A percentile compares a stretch with the other conserved stretches of the same genome.
phyloP scores from a whole-genome alignment of 2,329 filamentous ascomycete species.

The Alternaria metachromatica region DNA sequence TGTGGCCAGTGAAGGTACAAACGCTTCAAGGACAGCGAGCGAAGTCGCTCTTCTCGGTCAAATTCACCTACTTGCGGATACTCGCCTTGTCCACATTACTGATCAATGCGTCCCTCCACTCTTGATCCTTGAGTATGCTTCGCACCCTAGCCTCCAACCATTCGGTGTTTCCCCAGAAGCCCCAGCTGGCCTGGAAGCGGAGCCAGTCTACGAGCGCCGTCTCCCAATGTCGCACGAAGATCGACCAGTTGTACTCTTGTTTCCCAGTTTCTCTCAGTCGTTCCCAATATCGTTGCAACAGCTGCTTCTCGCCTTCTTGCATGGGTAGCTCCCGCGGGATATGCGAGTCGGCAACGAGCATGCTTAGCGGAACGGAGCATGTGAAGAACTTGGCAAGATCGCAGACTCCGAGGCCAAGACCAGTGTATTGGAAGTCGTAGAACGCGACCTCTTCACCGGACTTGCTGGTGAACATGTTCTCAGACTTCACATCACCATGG shows the following conservation, averaged over 20 bases:
- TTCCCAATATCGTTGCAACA: conserved; percentile 61
- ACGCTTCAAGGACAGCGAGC: background rate
- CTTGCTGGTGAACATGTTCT: conserved; percentile 67
- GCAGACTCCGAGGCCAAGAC: conserved; percentile 68
- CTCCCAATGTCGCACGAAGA: conserved; percentile 68
- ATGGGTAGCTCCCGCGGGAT: conserved; percentile 55
- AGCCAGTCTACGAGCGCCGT: conserved; percentile 72
- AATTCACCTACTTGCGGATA: background rate
- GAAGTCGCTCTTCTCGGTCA: no score
- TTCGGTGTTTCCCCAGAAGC: conserved; percentile 47
- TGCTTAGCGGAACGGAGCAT: conserved; percentile 65
- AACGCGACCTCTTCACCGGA: conserved; percentile 63
- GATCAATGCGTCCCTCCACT: conserved; percentile 26
- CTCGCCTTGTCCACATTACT: conserved; percentile 13
- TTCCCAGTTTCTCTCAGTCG: conserved; percentile 43
- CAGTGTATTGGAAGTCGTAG: conserved; percentile 74
- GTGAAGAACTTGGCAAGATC: conserved; percentile 73
- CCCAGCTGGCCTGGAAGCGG: conserved; percentile 51
- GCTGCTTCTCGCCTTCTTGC: conserved; percentile 56
- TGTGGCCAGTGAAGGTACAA: background rate
- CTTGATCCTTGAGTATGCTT: conserved; percentile 31
- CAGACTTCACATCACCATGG: conserved; percentile 73
- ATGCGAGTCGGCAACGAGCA: conserved; percentile 52
- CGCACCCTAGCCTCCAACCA: conserved; percentile 45
- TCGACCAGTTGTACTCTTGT: conserved; percentile 60